Conservation (phyloP, 768 basidiomycete genomes). For the Tylopilus intermedius region DNA sequence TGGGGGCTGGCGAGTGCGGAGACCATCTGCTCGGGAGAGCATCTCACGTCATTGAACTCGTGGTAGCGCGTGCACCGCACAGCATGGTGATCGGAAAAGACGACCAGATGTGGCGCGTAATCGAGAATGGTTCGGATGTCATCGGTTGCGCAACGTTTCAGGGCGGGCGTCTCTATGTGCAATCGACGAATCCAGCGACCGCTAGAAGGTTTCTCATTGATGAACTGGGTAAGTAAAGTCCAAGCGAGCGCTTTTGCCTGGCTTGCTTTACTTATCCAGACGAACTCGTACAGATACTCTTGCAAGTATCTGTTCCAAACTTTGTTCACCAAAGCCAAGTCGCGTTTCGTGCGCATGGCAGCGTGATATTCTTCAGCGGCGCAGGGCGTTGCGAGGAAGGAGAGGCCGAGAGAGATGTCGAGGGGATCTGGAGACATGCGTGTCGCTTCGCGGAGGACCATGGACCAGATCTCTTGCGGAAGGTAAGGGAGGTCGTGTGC, state of each 20-base stretch:
- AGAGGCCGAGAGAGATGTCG: constrained; percentile 46
- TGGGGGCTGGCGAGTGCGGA: constrained; percentile 52
- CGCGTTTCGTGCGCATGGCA: constrained; percentile 45
- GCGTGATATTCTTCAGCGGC: constrained; percentile 42
- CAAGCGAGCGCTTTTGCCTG: constrained; percentile 46
- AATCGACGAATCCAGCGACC: constrained; percentile 56
- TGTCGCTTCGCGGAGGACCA: constrained; percentile 57
- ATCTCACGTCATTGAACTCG: constrained; percentile 39
- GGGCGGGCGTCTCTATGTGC: constrained; percentile 62
- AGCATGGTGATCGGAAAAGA: constrained; percentile 61
- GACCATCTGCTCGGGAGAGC: constrained; percentile 55
- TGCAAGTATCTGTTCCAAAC: constrained; percentile 52
- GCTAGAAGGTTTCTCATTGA: constrained; percentile 33
- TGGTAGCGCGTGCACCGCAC: constrained; percentile 53
- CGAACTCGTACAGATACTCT: constrained; percentile 58
- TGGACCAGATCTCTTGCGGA: constrained; percentile 63
- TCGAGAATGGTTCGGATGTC: constrained; percentile 69
- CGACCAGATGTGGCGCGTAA: constrained; percentile 52
- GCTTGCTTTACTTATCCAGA: constrained; percentile 59
- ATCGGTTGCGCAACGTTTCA: constrained; percentile 60
- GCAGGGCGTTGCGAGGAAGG: constrained; percentile 50
- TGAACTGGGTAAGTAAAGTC: constrained; percentile 40
- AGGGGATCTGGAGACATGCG: constrained; percentile 40
- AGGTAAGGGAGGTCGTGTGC: constrained; percentile 40
- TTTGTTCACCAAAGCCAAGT: constrained; percentile 50